phyloP scores from a whole-genome alignment of 306 rosid species.

The Fragaria ananassa region DNA sequence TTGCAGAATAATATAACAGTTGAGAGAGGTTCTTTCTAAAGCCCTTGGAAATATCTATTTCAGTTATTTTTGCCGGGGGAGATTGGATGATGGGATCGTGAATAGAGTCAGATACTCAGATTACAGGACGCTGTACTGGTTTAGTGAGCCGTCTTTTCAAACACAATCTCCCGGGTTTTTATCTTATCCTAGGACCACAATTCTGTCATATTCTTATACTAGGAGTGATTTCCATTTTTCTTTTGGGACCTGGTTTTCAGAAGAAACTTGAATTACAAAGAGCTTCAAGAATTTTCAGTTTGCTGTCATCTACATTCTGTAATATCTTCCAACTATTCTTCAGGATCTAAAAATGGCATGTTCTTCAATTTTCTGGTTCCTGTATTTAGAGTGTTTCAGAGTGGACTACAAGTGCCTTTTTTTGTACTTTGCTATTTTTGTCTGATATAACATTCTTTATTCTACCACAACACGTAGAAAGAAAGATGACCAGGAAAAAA shows the following conservation, averaged over 20 bases:
- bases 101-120: neutral
- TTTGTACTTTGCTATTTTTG: neutral
- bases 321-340: neutral
- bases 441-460: neutral
- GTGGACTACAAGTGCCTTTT: neutral
- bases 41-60: neutral
- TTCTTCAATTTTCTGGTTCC: neutral
- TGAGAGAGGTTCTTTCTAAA: neutral
- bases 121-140: neutral
- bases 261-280: neutral
- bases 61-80: neutral
- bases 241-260: neutral
- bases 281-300: neutral
- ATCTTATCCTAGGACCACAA: neutral
- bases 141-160: neutral
- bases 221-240: neutral
- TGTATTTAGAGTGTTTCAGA: neutral
- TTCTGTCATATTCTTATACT: neutral
- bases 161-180: neutral
- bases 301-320: neutral
- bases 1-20: conserved; percentile 10
- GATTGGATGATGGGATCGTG: neutral
- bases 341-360: neutral
- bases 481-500: neutral
- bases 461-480: conserved; percentile 9